phyloP scores from a whole-genome alignment of 1,284 basidiomycete genomes.

The Ganoderma leucocontextum region DNA sequence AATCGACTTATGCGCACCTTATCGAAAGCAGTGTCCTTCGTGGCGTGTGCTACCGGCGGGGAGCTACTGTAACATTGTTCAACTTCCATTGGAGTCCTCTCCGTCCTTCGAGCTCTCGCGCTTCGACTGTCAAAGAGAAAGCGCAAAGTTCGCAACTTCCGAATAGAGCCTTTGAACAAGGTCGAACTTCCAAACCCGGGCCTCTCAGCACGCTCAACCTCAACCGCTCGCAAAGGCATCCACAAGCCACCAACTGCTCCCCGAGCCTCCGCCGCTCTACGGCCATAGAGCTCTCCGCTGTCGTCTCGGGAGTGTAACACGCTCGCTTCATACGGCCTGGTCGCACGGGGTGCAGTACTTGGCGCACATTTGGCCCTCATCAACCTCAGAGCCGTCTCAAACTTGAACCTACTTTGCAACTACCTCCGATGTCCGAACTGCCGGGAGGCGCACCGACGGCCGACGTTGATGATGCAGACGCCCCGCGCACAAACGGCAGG shows the following conservation, averaged over 20 bases:
- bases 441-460: not conserved
- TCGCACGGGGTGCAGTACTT: not conserved
- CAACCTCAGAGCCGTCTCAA: not conserved
- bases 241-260: conserved; percentile 1
- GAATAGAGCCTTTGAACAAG: not conserved
- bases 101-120: not conserved
- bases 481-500: not conserved
- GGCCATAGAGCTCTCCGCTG: not conserved
- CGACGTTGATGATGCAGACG: not conserved
- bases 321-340: not conserved
- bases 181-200: not conserved
- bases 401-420: not conserved
- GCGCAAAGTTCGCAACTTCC: not conserved
- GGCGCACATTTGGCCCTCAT: not conserved
- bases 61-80: not conserved
- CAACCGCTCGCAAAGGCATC: not conserved
- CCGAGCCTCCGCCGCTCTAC: conserved; percentile 2
- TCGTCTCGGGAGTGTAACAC: not conserved
- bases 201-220: not conserved
- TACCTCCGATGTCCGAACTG: not conserved
- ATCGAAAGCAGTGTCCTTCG: conserved; percentile 7
- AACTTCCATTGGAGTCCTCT: not conserved
- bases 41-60: not conserved
- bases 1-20: not conserved
- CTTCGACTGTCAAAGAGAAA: not conserved